Percentiles rank a stretch among this genome's conserved stretches.
phyloP scores from a whole-genome alignment of 768 basidiomycete species.

The Auricularia heimuer region DNA sequence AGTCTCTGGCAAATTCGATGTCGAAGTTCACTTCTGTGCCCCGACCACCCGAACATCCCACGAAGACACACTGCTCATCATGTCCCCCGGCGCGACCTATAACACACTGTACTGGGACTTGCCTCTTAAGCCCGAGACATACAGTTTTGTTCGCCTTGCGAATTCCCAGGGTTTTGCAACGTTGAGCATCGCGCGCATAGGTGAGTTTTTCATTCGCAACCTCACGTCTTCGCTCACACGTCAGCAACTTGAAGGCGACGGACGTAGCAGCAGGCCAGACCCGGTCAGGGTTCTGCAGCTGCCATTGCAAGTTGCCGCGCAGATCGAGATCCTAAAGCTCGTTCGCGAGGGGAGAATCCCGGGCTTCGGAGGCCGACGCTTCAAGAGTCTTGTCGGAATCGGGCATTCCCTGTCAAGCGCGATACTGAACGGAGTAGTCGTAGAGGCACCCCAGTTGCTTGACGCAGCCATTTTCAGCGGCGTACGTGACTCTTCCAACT shows the following conservation, averaged over 20 bases:
- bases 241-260: background rate
- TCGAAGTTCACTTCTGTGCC: background rate
- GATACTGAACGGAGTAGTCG: background rate
- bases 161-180: slow-evolving; percentile 10
- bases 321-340: background rate
- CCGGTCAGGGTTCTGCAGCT: no score
- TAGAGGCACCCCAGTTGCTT: background rate
- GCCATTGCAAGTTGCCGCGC: no score
- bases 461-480: background rate
- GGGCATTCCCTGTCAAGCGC: background rate
- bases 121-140: background rate
- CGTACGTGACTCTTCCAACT: background rate
- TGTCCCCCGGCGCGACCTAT: background rate
- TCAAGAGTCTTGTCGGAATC: background rate
- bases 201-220: slow-evolving; percentile 1
- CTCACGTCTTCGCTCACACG: background rate
- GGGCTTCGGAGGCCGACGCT: background rate
- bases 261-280: background rate
- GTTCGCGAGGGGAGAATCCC: background rate
- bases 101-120: background rate
- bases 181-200: slow-evolving; percentile 13
- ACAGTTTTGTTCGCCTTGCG: slow-evolving; percentile 11
- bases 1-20: background rate
- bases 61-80: background rate
- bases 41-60: background rate